Evolutionary conservation across 1,284 basidiomycete genomes (phyloP).

Genomic region (Malassezia nana): DNA sequence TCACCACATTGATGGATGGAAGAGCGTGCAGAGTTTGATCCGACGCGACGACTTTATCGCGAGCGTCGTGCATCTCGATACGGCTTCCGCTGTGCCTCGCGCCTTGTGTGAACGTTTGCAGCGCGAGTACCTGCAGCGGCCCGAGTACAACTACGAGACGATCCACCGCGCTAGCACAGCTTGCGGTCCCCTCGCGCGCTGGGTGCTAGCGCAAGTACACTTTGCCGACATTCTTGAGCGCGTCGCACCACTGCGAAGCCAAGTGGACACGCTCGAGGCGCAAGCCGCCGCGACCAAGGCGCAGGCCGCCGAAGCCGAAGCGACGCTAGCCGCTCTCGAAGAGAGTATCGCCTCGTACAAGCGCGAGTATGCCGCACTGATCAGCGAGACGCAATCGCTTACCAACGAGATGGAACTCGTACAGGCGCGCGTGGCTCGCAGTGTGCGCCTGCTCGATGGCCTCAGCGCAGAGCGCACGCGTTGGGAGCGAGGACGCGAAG

Average conservation of each 20-base stretch:
- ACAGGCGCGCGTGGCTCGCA: slow-evolving; percentile 89
- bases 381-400: slow-evolving; percentile 94
- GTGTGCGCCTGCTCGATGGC: slow-evolving; percentile 87
- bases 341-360: slow-evolving; percentile 87
- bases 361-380: slow-evolving; percentile 91
- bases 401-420: slow-evolving; percentile 97
- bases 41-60: slow-evolving; percentile 96
- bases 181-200: slow-evolving; percentile 94
- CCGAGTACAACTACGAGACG: slow-evolving; percentile 87
- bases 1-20: slow-evolving; percentile 84
- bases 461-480: slow-evolving; percentile 86
- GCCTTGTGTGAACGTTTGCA: slow-evolving; percentile 82
- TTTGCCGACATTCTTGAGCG: slow-evolving; percentile 97
- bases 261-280: slow-evolving; percentile 81
- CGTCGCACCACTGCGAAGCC: slow-evolving; percentile 89
- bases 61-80: slow-evolving; percentile 94
- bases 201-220: slow-evolving; percentile 92
- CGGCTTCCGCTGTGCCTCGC: slow-evolving; percentile 78
- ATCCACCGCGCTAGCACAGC: slow-evolving; percentile 93
- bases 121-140: slow-evolving; percentile 79
- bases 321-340: slow-evolving; percentile 87
- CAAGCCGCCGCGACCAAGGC: slow-evolving; percentile 87
- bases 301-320: slow-evolving; percentile 76
- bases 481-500: slow-evolving; percentile 89
- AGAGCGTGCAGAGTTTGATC: slow-evolving; percentile 88